Evolutionary conservation across 805 yeast species (phyloP).

Genomic region (Yamadazyma insecticola): DNA sequence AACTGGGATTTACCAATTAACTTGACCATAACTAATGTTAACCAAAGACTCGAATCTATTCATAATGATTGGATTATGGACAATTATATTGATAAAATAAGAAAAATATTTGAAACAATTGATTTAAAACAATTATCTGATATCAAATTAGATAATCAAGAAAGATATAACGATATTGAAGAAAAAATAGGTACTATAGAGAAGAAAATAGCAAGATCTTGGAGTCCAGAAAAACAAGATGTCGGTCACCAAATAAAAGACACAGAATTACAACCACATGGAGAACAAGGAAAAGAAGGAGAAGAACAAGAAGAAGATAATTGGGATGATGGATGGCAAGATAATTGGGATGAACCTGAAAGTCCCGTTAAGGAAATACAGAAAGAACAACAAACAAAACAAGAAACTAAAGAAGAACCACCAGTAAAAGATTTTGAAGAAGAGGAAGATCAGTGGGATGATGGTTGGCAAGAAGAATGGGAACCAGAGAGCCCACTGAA

Average conservation of each 20-base stretch:
- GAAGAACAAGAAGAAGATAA: too few relatives aligned
- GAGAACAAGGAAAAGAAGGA: slow-evolving; percentile 23
- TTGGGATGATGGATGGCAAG: slow-evolving; percentile 20
- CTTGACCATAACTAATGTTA: slow-evolving; percentile 13
- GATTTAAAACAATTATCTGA: slow-evolving; percentile 11
- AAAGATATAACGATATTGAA: slow-evolving; percentile 7
- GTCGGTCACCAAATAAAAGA: neutral
- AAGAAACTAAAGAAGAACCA: neutral
- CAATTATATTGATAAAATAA: slow-evolving; percentile 26
- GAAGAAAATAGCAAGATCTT: slow-evolving; percentile 7
- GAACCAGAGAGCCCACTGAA: slow-evolving; percentile 2
- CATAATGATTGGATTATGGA: slow-evolving; percentile 29
- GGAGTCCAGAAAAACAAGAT: slow-evolving; percentile 3
- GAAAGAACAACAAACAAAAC: slow-evolving; percentile 1
- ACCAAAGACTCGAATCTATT: slow-evolving; percentile 21
- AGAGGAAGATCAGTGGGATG: slow-evolving; percentile 17
- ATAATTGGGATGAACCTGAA: slow-evolving; percentile 15
- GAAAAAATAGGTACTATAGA: slow-evolving; percentile 9
- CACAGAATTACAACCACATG: too few relatives aligned
- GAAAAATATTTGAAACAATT: slow-evolving; percentile 14
- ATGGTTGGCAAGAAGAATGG: slow-evolving; percentile 21
- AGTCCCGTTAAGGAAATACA: slow-evolving; percentile 9
- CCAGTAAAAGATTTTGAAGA: too few relatives aligned
- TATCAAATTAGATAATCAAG: slow-evolving; percentile 11
- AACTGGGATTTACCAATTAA: slow-evolving; percentile 23